Base-by-base conservation (phyloP, 2,329 filamentous ascomycete species). In the Ophiognomonia clavigignenti-juglandacearum region DNA sequence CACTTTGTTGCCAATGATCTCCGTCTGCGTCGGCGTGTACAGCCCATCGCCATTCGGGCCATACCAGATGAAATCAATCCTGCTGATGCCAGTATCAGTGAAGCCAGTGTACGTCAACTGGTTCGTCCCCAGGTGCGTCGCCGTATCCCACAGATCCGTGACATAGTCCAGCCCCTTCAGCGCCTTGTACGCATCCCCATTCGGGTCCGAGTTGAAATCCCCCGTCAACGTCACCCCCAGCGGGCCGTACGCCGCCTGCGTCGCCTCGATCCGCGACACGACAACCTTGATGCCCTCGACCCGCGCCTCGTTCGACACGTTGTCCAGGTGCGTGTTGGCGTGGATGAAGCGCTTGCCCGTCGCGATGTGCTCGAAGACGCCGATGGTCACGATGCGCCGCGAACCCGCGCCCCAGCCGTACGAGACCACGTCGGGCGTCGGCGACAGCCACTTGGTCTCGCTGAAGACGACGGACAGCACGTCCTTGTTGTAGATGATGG, bases 371-470 rank as follows among this genome's bases (percentile, higher is more conserved):
- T 64, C 54, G 50, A 78, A 77, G 0, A 63, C 60, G 7, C 68
- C 75, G 6, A 73, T 59, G 0, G 75, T 79, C 4, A 77, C 59
- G 42, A 80, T 70, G 1, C 77, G 65, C 3, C 67, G 64, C 31
- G 53, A 56, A 3, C 58, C 61, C 9, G 68, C 68, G 47, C 65
- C 67, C 83, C 83, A 87, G 27, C 81, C 78, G 53, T 75, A 80
- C 0, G 72, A 78, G 0, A 77, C 79, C 18, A 59, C 61, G 18
- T 71, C 64, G 1, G 80, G 83, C 3, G 80, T 86, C 49, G 75
- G 66, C 4, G 74, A 82, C 9, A 87, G 65, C 83, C 83, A 87
- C 22, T 78, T 66, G 0, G 77, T 82, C 45, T 77, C 65, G 62
- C 67, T 78, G 13, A 67, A 57, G 9, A 69, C 57, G 6, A 83